These are phyloP conservation scores for Panicum miliaceum DNA, from an alignment of 176 grass and related monocot genomes.

Conservation along the genomic window DNA sequence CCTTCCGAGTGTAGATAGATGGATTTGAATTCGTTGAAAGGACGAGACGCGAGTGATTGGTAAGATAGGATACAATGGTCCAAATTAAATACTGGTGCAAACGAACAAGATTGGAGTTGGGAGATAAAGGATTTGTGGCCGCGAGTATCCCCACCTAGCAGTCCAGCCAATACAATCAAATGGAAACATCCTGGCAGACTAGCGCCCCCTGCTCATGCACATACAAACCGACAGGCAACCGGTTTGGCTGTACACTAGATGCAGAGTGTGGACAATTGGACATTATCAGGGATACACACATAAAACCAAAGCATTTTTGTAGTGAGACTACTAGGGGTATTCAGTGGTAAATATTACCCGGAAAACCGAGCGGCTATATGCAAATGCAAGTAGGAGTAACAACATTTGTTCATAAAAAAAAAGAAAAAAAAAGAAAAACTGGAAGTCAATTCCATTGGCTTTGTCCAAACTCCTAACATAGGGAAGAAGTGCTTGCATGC, in stretches of 20 bases:
- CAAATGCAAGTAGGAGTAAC: not conserved
- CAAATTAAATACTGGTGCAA: not conserved
- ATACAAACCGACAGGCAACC: not conserved
- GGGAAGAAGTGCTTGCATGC: too few species aligned
- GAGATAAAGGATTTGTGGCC: slow-evolving; percentile 11
- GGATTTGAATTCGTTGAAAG: not conserved
- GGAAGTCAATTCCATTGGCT: not conserved
- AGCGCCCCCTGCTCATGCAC: not conserved
- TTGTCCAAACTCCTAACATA: too few species aligned
- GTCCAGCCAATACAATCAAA: not conserved
- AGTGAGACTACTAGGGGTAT: not conserved
- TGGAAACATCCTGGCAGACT: not conserved
- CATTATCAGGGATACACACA: not conserved
- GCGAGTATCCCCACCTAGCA: not conserved
- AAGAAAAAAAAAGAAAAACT: too few species aligned
- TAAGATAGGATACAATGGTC: too few species aligned
- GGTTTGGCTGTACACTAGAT: not conserved
- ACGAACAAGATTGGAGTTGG: not conserved
- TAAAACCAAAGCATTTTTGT: not conserved
- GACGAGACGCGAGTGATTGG: not conserved
- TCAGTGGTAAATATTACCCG: not conserved
- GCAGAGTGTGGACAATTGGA: not conserved
- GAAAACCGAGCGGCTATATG: not conserved
- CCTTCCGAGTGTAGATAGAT: not conserved
- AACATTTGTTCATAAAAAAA: not conserved